Evolutionary conservation across 2,329 filamentous ascomycete genomes (phyloP).

Genomic region (Paecilomyces formosus): DNA sequence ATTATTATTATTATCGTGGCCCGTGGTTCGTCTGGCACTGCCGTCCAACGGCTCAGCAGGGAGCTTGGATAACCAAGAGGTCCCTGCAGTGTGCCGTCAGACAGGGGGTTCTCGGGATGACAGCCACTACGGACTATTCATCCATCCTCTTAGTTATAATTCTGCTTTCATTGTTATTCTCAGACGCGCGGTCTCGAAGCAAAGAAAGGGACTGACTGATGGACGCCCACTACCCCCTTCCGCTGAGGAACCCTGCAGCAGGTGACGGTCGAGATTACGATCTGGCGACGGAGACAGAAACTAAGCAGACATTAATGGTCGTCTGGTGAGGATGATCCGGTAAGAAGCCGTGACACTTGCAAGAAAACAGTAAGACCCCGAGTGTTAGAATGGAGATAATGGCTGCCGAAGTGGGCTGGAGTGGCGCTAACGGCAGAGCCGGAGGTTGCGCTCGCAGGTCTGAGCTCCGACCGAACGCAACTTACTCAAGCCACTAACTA

Average conservation of each 20-base stretch:
- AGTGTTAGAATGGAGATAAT: not conserved
- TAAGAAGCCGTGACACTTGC: not conserved
- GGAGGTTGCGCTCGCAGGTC: not conserved
- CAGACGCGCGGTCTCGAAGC: not conserved
- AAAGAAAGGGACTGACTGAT: not conserved
- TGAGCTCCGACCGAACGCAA: not conserved
- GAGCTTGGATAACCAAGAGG: not conserved
- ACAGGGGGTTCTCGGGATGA: not conserved
- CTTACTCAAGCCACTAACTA: not conserved
- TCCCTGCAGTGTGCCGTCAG: not conserved
- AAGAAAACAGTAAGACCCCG: not conserved
- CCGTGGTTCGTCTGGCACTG: not conserved
- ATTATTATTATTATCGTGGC: not conserved
- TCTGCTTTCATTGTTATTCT: not conserved
- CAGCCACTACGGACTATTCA: too few species aligned
- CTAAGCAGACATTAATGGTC: not conserved
- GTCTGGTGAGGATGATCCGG: not conserved
- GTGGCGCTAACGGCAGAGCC: not conserved
- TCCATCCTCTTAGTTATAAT: too few species aligned
- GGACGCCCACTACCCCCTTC: not conserved
- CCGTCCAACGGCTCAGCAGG: not conserved
- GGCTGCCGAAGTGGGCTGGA: not conserved
- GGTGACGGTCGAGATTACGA: not conserved
- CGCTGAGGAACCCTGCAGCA: not conserved
- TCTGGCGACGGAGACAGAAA: not conserved